Conservation (phyloP, 1,284 basidiomycete species). For the Trichosporon faecale region DNA sequence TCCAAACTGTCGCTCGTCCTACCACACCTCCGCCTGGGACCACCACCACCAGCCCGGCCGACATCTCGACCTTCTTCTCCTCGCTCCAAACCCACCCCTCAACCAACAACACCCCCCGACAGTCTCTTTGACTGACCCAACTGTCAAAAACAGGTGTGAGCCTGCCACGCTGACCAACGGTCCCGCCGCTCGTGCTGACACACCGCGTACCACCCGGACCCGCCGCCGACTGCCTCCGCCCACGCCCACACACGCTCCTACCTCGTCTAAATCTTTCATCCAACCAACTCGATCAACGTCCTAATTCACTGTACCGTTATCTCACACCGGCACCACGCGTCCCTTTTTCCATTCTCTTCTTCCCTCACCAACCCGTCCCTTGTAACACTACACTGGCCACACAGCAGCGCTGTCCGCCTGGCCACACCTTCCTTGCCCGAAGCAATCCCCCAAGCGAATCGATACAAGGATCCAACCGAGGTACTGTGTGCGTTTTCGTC, state of each 20-base stretch:
- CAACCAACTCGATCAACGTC: background rate
- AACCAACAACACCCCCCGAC: constrained; percentile 1
- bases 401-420: constrained; percentile 11
- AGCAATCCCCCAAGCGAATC: constrained; percentile 2
- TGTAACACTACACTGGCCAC: background rate
- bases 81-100: constrained; percentile 3
- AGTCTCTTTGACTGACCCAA: constrained; percentile 4
- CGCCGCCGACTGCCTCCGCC: background rate
- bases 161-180: background rate
- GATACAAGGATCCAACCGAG: constrained; percentile 1
- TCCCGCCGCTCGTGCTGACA: constrained; percentile 12
- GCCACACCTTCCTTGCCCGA: constrained; percentile 12
- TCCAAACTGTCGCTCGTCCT: background rate
- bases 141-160: constrained; percentile 11
- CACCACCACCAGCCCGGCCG: constrained; percentile 5
- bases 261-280: constrained; percentile 11
- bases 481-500: background rate
- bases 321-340: background rate
- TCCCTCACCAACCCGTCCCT: background rate
- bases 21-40: background rate
- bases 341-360: constrained; percentile 9
- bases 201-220: background rate
- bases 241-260: background rate
- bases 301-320: background rate
- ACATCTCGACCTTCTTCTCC: constrained; percentile 10